Percentiles rank a stretch among this genome's conserved stretches.
These are phyloP conservation scores for Purpureocillium takamizusanense DNA, from an alignment of 2,329 filamentous ascomycete species.

Conservation along the genomic window DNA sequence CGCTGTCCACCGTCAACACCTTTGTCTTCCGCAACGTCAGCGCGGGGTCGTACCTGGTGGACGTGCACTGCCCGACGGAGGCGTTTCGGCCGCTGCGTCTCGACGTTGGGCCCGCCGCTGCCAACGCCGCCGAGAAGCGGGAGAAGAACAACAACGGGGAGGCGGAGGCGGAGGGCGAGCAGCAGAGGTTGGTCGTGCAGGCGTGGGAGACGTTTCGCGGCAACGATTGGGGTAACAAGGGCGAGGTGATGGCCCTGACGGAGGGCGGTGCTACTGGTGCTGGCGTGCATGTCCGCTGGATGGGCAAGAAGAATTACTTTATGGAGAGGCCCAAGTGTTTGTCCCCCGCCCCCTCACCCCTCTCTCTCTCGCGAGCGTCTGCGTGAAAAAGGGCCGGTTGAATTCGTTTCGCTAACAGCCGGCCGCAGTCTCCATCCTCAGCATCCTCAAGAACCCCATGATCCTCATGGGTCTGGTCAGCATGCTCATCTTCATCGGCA, in stretches of 20 bases:
- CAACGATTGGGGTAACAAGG: conserved; percentile 84
- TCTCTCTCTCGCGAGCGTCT: too few relatives aligned
- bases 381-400: background rate
- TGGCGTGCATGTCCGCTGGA: conserved; percentile 52
- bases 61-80: conserved; percentile 67
- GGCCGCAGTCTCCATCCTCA: conserved; percentile 61
- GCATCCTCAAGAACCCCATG: conserved; percentile 89
- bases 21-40: conserved; percentile 70
- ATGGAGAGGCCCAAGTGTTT: conserved; percentile 66
- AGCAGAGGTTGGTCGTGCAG: conserved; percentile 33
- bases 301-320: conserved; percentile 66
- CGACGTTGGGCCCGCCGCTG: conserved; percentile 48
- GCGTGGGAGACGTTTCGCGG: conserved; percentile 82
- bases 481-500: conserved; percentile 76
- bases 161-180: too few relatives aligned
- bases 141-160: too few relatives aligned
- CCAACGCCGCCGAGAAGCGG: conserved; percentile 6
- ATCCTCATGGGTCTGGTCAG: conserved; percentile 83
- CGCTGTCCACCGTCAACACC: conserved; percentile 57
- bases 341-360: conserved; percentile 23
- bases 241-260: conserved; percentile 45
- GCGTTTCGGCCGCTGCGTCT: conserved; percentile 73
- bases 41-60: conserved; percentile 68
- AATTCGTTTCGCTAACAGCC: conserved; percentile 1
- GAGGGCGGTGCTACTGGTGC: too few relatives aligned